Evolutionary conservation across 345 rosid genomes (phyloP), one percentile per base, ranked within the genome.

Genomic region (Rhodamnia argentea): DNA sequence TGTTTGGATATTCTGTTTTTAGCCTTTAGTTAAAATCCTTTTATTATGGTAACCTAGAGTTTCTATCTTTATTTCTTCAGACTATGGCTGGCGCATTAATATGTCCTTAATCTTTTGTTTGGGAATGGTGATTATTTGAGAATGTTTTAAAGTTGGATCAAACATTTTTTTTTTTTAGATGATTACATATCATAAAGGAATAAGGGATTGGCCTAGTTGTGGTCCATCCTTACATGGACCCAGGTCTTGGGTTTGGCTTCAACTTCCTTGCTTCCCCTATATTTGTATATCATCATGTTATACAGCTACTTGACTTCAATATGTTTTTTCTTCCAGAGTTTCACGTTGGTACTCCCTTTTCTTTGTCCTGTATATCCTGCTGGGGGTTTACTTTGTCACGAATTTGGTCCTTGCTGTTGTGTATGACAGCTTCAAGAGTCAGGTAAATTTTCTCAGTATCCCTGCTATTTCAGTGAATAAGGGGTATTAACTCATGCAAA

Each of bases 321-420:
- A 32, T 64, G 23, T 74, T 59, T 84, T 8, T 82, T 74, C 51
- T 87, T 88, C 89, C 70, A 97, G 99, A 96, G 90, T 86, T 90
- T 94, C 99, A 32, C 99, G 99, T 60, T 96, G 99, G 98, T 94
- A 93, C 83, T 88, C 90, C 91, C 82, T 96, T 55, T 96, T 96
- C 90, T 96, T 94, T 86, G 92, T 95, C 86, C 92, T 97, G 83
- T 97, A 94, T 51, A 93, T 97, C 89, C 94, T 97, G 75, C 70
- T 97, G 88, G 99, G 96, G 9, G 98, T 97, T 89, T 97, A 97
- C 93, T 97, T 96, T 37, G 98, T 97, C 93, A 97, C 99, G 1
- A 97, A 97, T 92, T 93, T 97, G 95, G 92, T 97, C 86, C 99
- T 97, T 90, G 99, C 99, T 88, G 99, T 97, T 85, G 96, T 97